A percentile compares a stretch with the other conserved stretches of the same genome.
These are phyloP conservation scores for Cercophora sp. DNA, from an alignment of 495 filamentous ascomycete species.

Conservation along the genomic window DNA sequence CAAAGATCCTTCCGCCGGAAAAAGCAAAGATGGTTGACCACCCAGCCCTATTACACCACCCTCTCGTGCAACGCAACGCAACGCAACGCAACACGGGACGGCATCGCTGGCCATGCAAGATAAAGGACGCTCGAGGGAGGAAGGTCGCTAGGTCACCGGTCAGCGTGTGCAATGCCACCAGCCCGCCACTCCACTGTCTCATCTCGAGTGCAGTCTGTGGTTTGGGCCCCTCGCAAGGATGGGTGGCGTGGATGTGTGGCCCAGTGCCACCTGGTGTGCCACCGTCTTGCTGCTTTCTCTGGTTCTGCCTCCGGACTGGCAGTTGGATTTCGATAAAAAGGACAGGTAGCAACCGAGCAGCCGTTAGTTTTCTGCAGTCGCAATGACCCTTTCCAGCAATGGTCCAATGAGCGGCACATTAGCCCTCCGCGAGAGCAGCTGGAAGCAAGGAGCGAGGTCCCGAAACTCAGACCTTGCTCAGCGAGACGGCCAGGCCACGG, in stretches of 20 bases:
- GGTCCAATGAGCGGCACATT: conserved; percentile 15
- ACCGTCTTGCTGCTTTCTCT: background rate
- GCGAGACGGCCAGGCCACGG: background rate
- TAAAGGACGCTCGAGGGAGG: no score
- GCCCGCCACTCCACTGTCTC: no score
- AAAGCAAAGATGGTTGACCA: background rate
- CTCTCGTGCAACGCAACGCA: background rate
- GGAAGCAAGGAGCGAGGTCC: background rate
- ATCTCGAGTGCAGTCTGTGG: no score
- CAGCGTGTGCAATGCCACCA: no score
- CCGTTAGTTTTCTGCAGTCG: conserved; percentile 3
- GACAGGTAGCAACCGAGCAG: background rate
- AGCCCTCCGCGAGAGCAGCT: background rate
- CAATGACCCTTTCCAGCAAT: conserved; percentile 9
- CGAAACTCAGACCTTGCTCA: conserved; percentile 7
- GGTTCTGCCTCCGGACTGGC: background rate
- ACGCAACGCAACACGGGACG: background rate
- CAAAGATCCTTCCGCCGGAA: conserved; percentile 1
- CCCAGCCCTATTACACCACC: background rate
- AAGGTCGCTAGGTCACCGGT: no score
- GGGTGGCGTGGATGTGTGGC: no score
- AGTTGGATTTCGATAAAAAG: background rate
- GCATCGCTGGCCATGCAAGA: no score
- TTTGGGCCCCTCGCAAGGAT: no score
- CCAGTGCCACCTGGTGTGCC: background rate